Evolutionary conservation across 2,329 filamentous ascomycete species (phyloP).

Genomic region (Fusarium pseudograminearum): DNA sequence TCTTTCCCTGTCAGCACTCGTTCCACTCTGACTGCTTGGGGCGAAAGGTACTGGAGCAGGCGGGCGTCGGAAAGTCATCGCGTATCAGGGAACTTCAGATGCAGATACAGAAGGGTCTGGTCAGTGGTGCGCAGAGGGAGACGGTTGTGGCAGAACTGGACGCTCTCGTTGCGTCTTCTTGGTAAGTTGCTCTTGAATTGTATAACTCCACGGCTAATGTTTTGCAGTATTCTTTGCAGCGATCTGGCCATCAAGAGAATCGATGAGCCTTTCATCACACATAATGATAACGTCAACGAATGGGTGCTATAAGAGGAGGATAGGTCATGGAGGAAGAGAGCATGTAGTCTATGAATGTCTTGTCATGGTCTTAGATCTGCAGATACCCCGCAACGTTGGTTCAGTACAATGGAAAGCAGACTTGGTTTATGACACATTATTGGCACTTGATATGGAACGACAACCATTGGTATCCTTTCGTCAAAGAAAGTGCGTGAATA

Average conservation of each 20-base stretch:
- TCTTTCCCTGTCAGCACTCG: constrained; percentile 97
- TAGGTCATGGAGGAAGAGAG: constrained; percentile 26
- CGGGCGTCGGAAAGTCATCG: constrained; percentile 79
- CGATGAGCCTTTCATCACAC: constrained; percentile 88
- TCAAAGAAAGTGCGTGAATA: neutral
- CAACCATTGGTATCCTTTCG: neutral
- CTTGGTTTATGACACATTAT: neutral
- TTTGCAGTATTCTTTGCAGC: constrained; percentile 84
- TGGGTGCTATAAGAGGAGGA: constrained; percentile 73
- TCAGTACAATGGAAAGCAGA: constrained; percentile 24
- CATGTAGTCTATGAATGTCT: constrained; percentile 33
- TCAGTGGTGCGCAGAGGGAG: constrained; percentile 78
- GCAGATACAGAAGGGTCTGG: constrained; percentile 81
- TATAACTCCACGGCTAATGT: constrained; percentile 1
- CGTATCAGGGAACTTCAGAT: constrained; percentile 88
- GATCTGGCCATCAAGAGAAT: constrained; percentile 95
- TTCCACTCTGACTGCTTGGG: constrained; percentile 97
- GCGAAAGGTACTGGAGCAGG: constrained; percentile 84
- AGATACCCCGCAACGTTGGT: constrained; percentile 44
- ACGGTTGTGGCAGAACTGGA: constrained; percentile 89
- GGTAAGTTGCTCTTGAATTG: constrained; percentile 64
- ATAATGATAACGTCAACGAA: constrained; percentile 78
- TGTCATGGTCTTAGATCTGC: constrained; percentile 46
- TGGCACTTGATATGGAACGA: neutral
- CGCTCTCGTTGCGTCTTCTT: constrained; percentile 88